A percentile compares a stretch with the other conserved stretches of the same genome.
Evolutionary conservation across 179 eudicot species (phyloP).

Genomic region (Spinacia oleracea): DNA sequence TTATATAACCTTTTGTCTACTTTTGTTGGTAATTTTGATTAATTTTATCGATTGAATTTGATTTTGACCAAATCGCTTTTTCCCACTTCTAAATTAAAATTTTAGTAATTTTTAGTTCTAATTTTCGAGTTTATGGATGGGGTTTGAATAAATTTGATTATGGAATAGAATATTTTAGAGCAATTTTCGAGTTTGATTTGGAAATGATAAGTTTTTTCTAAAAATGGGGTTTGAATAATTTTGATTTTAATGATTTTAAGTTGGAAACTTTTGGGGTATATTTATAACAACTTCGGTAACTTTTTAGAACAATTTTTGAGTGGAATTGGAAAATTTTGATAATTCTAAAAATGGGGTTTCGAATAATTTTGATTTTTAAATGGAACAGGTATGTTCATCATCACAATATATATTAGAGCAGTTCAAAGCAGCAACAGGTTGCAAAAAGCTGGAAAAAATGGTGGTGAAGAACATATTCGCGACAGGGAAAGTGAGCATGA

Average conservation of each 20-base stretch:
- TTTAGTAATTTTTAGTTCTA: not conserved
- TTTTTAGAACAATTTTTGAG: too few species aligned
- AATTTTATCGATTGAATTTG: too few species aligned
- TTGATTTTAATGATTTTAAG: not conserved
- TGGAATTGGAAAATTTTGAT: not conserved
- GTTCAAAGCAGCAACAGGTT: conserved; percentile 89
- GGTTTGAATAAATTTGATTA: not conserved
- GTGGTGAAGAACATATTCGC: conserved; percentile 69
- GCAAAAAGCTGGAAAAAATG: conserved; percentile 65
- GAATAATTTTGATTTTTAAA: not conserved
- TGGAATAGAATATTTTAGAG: too few species aligned
- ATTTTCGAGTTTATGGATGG: not conserved
- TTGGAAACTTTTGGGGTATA: not conserved
- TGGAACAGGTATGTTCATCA: conserved; percentile 65
- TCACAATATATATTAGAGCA: conserved; percentile 88
- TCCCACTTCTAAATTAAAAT: not conserved
- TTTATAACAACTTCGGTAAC: not conserved
- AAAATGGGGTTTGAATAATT: not conserved
- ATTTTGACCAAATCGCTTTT: not conserved
- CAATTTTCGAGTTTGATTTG: not conserved
- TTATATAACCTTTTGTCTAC: not conserved
- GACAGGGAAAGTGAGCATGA: conserved; percentile 84
- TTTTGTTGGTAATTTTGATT: too few species aligned
- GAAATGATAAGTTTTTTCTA: too few species aligned
- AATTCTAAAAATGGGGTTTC: not conserved